phyloP scores from a whole-genome alignment of 169 alveolate genomes.

The Cryptosporidium ubiquitum region DNA sequence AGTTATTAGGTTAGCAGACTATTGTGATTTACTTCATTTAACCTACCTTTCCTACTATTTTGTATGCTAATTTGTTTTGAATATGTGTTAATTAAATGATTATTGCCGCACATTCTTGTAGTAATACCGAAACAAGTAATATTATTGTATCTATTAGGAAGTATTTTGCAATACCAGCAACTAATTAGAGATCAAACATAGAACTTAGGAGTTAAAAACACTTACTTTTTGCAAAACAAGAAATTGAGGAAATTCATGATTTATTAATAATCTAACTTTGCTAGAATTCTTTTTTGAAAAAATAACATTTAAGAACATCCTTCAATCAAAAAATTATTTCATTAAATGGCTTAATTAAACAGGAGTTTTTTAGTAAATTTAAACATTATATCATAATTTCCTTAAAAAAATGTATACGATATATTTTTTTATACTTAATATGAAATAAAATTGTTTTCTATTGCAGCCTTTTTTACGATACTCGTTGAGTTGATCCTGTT shows the following conservation, averaged over 20 bases:
- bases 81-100: too few relatives aligned
- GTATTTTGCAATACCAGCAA: too few relatives aligned
- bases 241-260: neutral
- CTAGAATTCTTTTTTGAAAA: neutral
- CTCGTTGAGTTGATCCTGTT: slow-evolving; percentile 25
- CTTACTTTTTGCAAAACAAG: neutral
- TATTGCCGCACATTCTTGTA: neutral
- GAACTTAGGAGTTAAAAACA: neutral
- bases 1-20: too few relatives aligned
- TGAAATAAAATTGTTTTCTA: slow-evolving; percentile 34
- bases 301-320: neutral
- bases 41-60: too few relatives aligned
- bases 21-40: too few relatives aligned
- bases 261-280: neutral
- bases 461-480: slow-evolving; percentile 15
- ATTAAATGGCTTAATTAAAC: too few relatives aligned
- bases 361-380: too few relatives aligned
- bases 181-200: neutral
- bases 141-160: too few relatives aligned
- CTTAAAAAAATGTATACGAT: too few relatives aligned
- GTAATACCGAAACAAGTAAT: neutral
- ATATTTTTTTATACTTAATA: neutral
- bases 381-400: too few relatives aligned
- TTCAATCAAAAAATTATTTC: too few relatives aligned
- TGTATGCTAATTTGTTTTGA: too few relatives aligned